Evolutionary conservation across 2,329 filamentous ascomycete species (phyloP).

Genomic region (Massarina eburnea): DNA sequence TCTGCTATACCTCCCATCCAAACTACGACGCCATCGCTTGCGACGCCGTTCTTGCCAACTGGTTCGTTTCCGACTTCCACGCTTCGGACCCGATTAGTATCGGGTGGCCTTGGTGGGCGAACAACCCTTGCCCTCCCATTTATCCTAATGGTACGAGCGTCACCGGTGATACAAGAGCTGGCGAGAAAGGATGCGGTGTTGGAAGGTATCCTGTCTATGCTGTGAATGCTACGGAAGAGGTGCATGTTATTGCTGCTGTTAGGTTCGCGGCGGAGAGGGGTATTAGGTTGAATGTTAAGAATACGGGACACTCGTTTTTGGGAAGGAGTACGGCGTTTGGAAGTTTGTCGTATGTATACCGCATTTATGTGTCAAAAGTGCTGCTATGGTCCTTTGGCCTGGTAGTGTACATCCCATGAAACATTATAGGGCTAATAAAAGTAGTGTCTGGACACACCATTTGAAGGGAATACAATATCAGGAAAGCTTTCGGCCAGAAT

Average conservation of each 20-base stretch:
- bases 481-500: conserved; percentile 6
- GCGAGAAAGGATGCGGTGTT: conserved; percentile 1
- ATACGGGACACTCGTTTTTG: conserved; percentile 6
- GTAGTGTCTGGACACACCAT: conserved; percentile 14
- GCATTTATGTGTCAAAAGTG: neutral
- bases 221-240: conserved; percentile 3
- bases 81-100: conserved; percentile 9
- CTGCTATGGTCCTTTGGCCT: too few relatives aligned
- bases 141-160: conserved; percentile 11
- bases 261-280: neutral
- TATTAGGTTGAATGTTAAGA: conserved; percentile 5
- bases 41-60: neutral
- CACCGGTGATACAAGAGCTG: conserved; percentile 3
- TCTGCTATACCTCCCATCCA: conserved; percentile 50
- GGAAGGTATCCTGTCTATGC: conserved; percentile 3
- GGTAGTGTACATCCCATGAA: neutral
- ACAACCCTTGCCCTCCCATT: conserved; percentile 15
- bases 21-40: conserved; percentile 3
- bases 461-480: conserved; percentile 8
- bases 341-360: conserved; percentile 1
- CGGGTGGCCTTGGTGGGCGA: conserved; percentile 5
- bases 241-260: neutral
- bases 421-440: neutral
- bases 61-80: conserved; percentile 10
- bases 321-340: conserved; percentile 4